Evolutionary conservation across 306 rosid genomes (phyloP).

Genomic region (Lathyrus oleraceus): DNA sequence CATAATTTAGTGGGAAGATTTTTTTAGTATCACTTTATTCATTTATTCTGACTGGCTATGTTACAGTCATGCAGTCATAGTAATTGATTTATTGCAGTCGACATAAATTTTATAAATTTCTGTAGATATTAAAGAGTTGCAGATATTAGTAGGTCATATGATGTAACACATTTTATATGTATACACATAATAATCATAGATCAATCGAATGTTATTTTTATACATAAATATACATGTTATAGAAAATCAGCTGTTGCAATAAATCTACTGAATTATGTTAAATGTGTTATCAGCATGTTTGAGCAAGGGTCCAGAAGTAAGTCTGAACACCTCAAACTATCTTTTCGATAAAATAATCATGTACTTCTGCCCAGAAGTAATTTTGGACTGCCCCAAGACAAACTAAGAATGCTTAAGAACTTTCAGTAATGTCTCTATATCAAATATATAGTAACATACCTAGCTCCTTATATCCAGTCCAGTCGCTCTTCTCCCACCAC

Average conservation of each 20-base stretch:
- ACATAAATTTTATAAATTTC: not conserved
- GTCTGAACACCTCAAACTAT: slow-evolving; percentile 19
- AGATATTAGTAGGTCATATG: slow-evolving; percentile 5
- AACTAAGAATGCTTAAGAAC: not conserved
- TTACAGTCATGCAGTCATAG: slow-evolving; percentile 11
- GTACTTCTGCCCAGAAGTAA: slow-evolving; percentile 19
- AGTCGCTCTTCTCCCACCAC: slow-evolving; percentile 99
- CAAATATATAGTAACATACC: slow-evolving; percentile 54
- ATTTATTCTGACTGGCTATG: not conserved
- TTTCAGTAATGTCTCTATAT: slow-evolving; percentile 20
- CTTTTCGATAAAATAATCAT: slow-evolving; percentile 11
- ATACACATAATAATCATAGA: not conserved
- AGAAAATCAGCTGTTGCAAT: slow-evolving; percentile 3
- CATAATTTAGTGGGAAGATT: slow-evolving; percentile 14
- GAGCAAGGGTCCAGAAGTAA: slow-evolving; percentile 20
- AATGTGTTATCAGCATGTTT: slow-evolving; percentile 20
- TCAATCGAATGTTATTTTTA: not conserved
- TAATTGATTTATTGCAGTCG: slow-evolving; percentile 2
- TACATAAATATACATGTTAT: not conserved
- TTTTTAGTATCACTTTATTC: slow-evolving; percentile 2
- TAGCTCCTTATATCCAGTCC: slow-evolving; percentile 99
- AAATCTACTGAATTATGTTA: slow-evolving; percentile 18
- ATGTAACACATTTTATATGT: not conserved
- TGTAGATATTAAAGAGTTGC: not conserved
- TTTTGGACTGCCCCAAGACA: slow-evolving; percentile 5